Base-by-base conservation (phyloP, 208 protist species). In the Leishmania braziliensis region DNA sequence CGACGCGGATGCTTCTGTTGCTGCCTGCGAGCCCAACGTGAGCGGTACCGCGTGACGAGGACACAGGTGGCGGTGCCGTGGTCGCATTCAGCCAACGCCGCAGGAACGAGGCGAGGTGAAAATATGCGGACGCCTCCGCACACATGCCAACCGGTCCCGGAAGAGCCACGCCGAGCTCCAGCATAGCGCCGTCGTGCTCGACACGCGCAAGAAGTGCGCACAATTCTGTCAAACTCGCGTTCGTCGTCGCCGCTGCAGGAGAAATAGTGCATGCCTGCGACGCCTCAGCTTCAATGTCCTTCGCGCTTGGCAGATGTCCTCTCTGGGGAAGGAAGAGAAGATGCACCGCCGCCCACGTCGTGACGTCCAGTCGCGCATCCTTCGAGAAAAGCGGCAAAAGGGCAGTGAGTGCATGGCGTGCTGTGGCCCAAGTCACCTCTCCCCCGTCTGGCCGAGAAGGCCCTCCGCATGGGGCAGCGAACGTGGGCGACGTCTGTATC, bases 331-430 rank as follows among this genome's bases (percentile, higher is more conserved):
- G 26, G 53, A 82, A 89, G 26, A 89, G 83, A 26, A 84, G 56
- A 36, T 83, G 81, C 53, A 84, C 33, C 69, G 89, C 20, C 20
- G 86, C 78, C 79, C 79, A 87, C 56, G 84, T 18, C 0, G 84
- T 86, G 9, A 78, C 80, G 51, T 93, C 88, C 53, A 77, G 53
- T 16, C 81, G 80, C 23, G 88, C 83, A n/a, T 82, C 86, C 10
- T 73, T 75, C 16, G 80, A 66, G 76, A 93, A 95, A 5, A 95
- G 81, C 4, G 84, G 86, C n/a, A 95, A 54, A 1, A 85, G 70
- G 26, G 79, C 63, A 4, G 86, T 60, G 43, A 95, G 82, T n/a
- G 91, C 86, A 72, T 91, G 78, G 4, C 89, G 91, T 14, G 79
- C 85, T 4, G 87, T 46, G 2, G 62, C 58, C 81, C 86, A 86